Evolutionary conservation across 129 eudicot species (phyloP).

Genomic region (Pittosporum tobira): DNA sequence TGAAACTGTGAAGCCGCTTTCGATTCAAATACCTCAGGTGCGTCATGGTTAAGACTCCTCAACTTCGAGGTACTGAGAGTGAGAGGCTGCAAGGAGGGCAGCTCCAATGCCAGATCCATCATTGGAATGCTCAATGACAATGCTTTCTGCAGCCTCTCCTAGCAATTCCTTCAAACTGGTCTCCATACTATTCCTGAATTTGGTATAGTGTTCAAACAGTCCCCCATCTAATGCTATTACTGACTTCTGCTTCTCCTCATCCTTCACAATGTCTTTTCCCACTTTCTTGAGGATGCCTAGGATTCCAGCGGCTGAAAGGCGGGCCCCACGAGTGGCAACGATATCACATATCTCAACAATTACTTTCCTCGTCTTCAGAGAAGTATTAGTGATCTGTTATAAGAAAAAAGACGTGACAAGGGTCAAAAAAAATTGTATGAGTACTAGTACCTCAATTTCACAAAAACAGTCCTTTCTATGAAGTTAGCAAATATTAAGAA

Average conservation of each 20-base stretch:
- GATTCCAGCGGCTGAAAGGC: slow-evolving; percentile 90
- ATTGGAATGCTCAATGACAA: slow-evolving; percentile 50
- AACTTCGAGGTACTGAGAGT: slow-evolving; percentile 67
- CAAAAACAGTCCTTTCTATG: no score
- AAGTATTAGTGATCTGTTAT: slow-evolving; percentile 58
- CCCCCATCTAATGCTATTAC: slow-evolving; percentile 92
- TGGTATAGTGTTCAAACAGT: slow-evolving; percentile 71
- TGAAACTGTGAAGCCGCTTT: slow-evolving; percentile 24
- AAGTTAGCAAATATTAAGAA: no score
- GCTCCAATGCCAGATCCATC: slow-evolving; percentile 98
- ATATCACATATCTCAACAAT: slow-evolving; percentile 62
- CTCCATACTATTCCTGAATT: slow-evolving; percentile 57
- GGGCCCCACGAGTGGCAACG: slow-evolving; percentile 84
- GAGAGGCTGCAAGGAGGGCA: slow-evolving; percentile 90
- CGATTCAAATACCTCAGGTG: slow-evolving; percentile 9
- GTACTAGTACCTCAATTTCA: no score
- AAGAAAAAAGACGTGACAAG: not conserved
- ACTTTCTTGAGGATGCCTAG: slow-evolving; percentile 67
- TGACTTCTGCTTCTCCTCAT: slow-evolving; percentile 45
- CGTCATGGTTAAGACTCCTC: slow-evolving; percentile 33
- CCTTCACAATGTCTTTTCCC: slow-evolving; percentile 48
- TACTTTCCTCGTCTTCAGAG: slow-evolving; percentile 55
- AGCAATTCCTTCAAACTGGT: slow-evolving; percentile 52
- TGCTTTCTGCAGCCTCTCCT: slow-evolving; percentile 40
- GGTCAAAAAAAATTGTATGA: no score